Evolutionary conservation across 2,329 filamentous ascomycete genomes (phyloP).

Genomic region (Elsinoe batatas): DNA sequence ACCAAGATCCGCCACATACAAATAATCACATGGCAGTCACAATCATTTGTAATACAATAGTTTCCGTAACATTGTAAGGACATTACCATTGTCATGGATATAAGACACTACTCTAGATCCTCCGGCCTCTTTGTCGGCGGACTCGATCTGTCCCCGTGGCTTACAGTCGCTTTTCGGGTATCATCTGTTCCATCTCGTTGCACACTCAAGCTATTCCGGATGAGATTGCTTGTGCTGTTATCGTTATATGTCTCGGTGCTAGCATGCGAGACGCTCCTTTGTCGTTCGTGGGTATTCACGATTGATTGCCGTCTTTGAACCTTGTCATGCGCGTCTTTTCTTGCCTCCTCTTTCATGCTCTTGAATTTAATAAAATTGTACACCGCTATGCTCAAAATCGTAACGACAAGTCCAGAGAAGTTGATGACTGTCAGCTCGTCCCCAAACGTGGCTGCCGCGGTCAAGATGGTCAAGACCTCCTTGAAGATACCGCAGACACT

Average conservation of each 20-base stretch:
- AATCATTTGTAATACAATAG: not conserved
- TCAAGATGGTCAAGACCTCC: slow-evolving; percentile 90
- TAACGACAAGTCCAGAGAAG: slow-evolving; percentile 75
- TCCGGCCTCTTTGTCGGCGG: slow-evolving; percentile 33
- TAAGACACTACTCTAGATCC: slow-evolving; percentile 30
- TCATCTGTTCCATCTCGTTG: slow-evolving; percentile 19
- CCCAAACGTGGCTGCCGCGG: slow-evolving; percentile 78
- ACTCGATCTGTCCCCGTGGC: slow-evolving; percentile 1
- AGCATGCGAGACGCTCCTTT: slow-evolving; percentile 7
- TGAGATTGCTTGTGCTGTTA: slow-evolving; percentile 24
- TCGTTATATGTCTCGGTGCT: slow-evolving; percentile 15
- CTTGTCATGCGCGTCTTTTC: slow-evolving; percentile 35
- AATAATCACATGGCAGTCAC: not conserved
- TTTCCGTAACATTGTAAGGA: not conserved
- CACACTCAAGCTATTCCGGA: slow-evolving; percentile 31
- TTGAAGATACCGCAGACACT: slow-evolving; percentile 98
- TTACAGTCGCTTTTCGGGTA: slow-evolving; percentile 20
- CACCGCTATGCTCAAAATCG: slow-evolving; percentile 71
- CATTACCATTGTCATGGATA: slow-evolving; percentile 4
- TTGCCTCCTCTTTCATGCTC: slow-evolving; percentile 74
- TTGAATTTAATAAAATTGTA: slow-evolving; percentile 95
- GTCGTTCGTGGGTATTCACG: slow-evolving; percentile 16
- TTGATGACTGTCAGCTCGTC: slow-evolving; percentile 84
- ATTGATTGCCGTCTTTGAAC: slow-evolving; percentile 31
- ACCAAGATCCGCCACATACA: not conserved